Evolutionary conservation across 257 asterid genomes (phyloP).

Genomic region (Ilex asprella): DNA sequence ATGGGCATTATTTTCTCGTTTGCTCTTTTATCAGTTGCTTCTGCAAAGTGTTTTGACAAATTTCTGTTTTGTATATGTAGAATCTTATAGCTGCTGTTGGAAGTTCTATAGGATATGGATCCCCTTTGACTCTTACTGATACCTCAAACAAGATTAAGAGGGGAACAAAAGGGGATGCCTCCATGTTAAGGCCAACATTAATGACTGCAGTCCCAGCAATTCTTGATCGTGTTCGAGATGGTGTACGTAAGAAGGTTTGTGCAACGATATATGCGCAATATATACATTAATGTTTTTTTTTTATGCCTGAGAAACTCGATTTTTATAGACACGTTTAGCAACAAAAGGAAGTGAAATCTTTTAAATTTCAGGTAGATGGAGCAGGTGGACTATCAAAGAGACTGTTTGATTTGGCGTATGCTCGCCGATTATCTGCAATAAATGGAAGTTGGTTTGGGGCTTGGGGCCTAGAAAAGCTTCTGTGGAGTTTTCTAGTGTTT

Average conservation of each 20-base stretch:
- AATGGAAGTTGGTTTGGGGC: constrained; percentile 99
- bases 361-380: constrained; percentile 65
- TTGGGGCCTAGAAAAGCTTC: constrained; percentile 84
- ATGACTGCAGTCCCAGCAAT: constrained; percentile 98
- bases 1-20: constrained; percentile 7
- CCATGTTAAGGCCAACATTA: constrained; percentile 68
- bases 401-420: constrained; percentile 80
- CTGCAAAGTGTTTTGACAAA: constrained; percentile 1
- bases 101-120: constrained; percentile 91
- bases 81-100: constrained; percentile 71
- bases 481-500: constrained; percentile 85
- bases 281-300: not conserved
- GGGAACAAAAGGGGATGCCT: constrained; percentile 95
- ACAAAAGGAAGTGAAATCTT: constrained; percentile 8
- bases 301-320: constrained; percentile 4
- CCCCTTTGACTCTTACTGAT: constrained; percentile 95
- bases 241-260: constrained; percentile 88
- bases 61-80: constrained; percentile 31
- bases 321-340: not conserved
- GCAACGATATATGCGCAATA: not conserved
- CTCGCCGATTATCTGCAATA: constrained; percentile 72
- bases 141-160: constrained; percentile 88
- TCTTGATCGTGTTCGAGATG: constrained; percentile 97
- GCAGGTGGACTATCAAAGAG: constrained; percentile 78
- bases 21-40: not conserved